phyloP scores from a whole-genome alignment of 495 filamentous ascomycete genomes.

The Ascodesmis nigricans region DNA sequence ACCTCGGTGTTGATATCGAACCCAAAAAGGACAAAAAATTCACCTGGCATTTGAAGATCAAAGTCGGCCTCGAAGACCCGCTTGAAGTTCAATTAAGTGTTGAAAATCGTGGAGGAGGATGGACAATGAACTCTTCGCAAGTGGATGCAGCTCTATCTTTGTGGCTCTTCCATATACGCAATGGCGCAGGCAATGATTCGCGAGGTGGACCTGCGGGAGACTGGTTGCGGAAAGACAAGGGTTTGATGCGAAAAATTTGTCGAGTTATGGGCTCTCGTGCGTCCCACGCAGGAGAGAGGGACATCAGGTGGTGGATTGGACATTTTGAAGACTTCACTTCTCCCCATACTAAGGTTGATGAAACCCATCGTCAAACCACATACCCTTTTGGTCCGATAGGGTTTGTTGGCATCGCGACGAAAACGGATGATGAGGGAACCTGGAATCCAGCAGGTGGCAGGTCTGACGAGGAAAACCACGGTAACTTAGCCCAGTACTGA shows the following conservation, averaged over 20 bases:
- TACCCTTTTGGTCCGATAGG: not conserved
- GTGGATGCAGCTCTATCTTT: conserved; percentile 9
- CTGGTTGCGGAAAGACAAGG: conserved; percentile 1
- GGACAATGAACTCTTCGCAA: conserved; percentile 4
- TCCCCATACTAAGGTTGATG: not conserved
- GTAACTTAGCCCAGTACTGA: no score
- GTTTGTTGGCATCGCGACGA: not conserved
- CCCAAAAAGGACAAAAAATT: not conserved
- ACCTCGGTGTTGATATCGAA: not conserved
- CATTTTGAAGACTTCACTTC: not conserved
- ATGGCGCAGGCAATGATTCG: not conserved
- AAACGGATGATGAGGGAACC: not conserved
- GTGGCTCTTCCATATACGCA: conserved; percentile 6
- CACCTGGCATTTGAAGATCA: not conserved
- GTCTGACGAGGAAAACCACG: no score
- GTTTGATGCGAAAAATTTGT: not conserved
- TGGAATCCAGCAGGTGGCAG: not conserved
- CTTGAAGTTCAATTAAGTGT: not conserved
- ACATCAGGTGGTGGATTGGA: conserved; percentile 2
- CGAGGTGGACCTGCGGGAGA: not conserved
- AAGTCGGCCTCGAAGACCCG: not conserved
- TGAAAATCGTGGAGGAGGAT: not conserved
- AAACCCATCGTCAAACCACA: not conserved
- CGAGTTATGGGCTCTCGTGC: not conserved
- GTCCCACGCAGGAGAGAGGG: not conserved